Conservation (phyloP, 192 early-diverging fungal species). For the Chytriomyces sp. region DNA sequence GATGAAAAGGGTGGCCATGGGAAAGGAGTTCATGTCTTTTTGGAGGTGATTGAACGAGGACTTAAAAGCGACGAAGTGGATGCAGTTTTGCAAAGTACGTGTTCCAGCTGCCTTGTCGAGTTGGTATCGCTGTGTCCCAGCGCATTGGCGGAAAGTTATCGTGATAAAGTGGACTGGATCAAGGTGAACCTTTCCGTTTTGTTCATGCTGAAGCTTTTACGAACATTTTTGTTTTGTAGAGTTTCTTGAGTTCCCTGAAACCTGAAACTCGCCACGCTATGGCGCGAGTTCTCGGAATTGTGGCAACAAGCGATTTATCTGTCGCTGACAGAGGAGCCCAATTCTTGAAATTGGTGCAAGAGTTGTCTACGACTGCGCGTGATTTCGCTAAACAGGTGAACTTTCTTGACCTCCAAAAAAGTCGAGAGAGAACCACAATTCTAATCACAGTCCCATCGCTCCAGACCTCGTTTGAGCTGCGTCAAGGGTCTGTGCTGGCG, state of each 20-base stretch:
- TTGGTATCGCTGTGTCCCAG: constrained; percentile 72
- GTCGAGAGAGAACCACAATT: too few relatives aligned
- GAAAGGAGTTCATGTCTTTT: constrained; percentile 51
- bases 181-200: constrained; percentile 15
- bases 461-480: constrained; percentile 56
- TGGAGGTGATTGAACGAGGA: constrained; percentile 64
- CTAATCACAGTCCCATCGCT: background rate
- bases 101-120: constrained; percentile 70
- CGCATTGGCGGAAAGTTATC: constrained; percentile 57
- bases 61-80: constrained; percentile 61
- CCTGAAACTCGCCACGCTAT: constrained; percentile 68
- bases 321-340: constrained; percentile 30
- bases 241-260: constrained; percentile 61
- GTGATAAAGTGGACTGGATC: constrained; percentile 54
- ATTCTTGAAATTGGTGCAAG: constrained; percentile 51
- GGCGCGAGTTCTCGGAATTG: constrained; percentile 75
- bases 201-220: constrained; percentile 13
- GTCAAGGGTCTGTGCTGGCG: constrained; percentile 70
- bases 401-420: background rate
- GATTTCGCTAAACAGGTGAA: constrained; percentile 56
- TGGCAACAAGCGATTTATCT: constrained; percentile 61
- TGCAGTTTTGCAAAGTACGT: constrained; percentile 65
- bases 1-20: constrained; percentile 33
- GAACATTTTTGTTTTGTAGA: constrained; percentile 40
- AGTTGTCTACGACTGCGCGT: constrained; percentile 40